Percentiles rank a stretch among this genome's conserved stretches.
phyloP scores from a whole-genome alignment of 2,329 filamentous ascomycete species.

The Ambrosiella xylebori region DNA sequence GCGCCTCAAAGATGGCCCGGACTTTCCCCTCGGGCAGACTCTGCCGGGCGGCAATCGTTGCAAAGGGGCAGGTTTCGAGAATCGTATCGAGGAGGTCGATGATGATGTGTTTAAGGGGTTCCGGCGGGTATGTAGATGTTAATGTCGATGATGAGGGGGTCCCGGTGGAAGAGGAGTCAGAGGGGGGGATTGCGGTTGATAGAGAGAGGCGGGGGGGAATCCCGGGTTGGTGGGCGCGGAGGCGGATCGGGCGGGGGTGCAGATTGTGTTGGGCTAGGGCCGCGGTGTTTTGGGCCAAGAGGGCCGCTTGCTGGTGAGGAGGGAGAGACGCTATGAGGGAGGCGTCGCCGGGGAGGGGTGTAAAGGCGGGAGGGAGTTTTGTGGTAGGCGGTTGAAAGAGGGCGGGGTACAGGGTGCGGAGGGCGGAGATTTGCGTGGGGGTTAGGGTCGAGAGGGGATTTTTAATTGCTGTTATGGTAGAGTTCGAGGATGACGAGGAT shows the following conservation, averaged over 20 bases:
- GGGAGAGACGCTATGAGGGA: neutral
- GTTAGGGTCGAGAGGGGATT: neutral
- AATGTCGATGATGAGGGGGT: neutral
- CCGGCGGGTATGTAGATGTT: constrained; percentile 8
- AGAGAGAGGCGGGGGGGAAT: neutral
- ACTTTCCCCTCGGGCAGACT: constrained; percentile 26
- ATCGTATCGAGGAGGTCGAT: constrained; percentile 33
- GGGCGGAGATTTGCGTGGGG: neutral
- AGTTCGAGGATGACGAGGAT: neutral
- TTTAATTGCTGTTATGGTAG: neutral
- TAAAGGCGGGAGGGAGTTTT: neutral
- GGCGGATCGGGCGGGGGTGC: neutral
- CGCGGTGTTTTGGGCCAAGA: neutral
- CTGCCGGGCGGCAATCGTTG: constrained; percentile 28
- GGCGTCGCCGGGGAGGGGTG: neutral
- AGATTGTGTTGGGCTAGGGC: neutral
- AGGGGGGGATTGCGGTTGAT: too few relatives aligned
- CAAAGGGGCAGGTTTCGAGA: constrained; percentile 29
- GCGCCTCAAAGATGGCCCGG: constrained; percentile 29
- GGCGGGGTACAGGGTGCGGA: neutral
- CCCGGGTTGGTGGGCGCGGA: neutral
- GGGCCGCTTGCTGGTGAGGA: neutral
- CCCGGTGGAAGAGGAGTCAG: constrained; percentile 3
- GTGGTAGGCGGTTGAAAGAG: neutral
- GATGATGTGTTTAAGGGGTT: constrained; percentile 23